These are phyloP conservation scores for Quillaja saponaria DNA, from an alignment of 306 rosid genomes.

Conservation along the genomic window DNA sequence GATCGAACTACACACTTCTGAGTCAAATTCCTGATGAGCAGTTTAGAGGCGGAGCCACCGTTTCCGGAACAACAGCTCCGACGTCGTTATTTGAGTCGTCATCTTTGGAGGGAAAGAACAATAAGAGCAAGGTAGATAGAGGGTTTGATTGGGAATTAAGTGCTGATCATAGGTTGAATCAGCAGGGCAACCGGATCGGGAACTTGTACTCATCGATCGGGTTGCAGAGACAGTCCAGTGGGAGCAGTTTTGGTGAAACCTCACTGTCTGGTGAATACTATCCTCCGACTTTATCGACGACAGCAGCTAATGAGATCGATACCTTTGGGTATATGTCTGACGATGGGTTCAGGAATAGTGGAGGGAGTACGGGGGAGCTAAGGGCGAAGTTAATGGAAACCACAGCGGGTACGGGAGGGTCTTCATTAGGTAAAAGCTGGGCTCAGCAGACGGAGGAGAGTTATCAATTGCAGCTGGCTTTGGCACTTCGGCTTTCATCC, in stretches of 20 bases:
- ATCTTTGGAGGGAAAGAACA: slow-evolving; percentile 65
- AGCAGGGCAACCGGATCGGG: slow-evolving; percentile 76
- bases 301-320: slow-evolving; percentile 71
- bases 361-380: slow-evolving; percentile 41
- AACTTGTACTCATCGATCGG: slow-evolving; percentile 64
- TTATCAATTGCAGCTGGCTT: slow-evolving; percentile 88
- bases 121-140: slow-evolving; percentile 51
- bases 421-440: slow-evolving; percentile 80
- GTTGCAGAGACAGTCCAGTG: slow-evolving; percentile 94
- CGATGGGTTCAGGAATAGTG: slow-evolving; percentile 49
- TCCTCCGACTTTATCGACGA: slow-evolving; percentile 64
- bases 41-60: slow-evolving; percentile 30
- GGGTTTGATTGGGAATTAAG: slow-evolving; percentile 72
- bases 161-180: slow-evolving; percentile 61
- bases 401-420: slow-evolving; percentile 43
- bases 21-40: slow-evolving; percentile 82
- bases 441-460: slow-evolving; percentile 99
- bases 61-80: slow-evolving; percentile 38
- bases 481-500: slow-evolving; percentile 81
- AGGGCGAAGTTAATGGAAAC: slow-evolving; percentile 50
- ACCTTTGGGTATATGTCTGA: slow-evolving; percentile 60
- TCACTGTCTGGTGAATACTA: slow-evolving; percentile 88
- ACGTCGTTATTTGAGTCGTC: slow-evolving; percentile 51
- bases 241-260: slow-evolving; percentile 93
- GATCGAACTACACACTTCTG: slow-evolving; percentile 82